Conservation (phyloP, 352 stramenopile genomes). For the Globisporangium iwayamae region DNA sequence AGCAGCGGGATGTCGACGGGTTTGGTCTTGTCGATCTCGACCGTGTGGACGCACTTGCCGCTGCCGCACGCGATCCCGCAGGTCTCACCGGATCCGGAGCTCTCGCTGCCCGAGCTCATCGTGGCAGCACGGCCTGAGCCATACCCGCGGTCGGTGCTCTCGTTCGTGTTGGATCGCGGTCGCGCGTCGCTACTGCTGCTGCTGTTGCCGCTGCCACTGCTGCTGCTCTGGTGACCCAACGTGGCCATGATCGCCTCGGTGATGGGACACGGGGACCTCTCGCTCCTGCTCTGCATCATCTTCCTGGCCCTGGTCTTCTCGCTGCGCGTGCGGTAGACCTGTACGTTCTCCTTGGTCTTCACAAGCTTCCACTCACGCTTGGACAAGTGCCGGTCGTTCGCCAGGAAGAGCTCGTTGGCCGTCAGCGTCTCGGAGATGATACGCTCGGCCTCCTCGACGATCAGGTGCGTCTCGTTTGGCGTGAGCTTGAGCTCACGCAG, state of each 20-base stretch:
- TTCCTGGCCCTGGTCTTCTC: background rate
- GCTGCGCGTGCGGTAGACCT: constrained; percentile 9
- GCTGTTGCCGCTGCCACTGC: background rate
- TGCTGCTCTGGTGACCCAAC: too few relatives aligned
- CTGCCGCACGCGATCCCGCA: background rate
- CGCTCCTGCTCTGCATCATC: too few relatives aligned
- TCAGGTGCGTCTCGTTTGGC: constrained; percentile 19
- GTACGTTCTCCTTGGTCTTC: constrained; percentile 15
- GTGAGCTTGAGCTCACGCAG: constrained; percentile 3
- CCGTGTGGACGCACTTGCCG: background rate
- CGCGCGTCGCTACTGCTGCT: background rate
- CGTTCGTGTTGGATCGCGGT: background rate
- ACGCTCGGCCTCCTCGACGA: constrained; percentile 25
- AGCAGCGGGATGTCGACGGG: constrained; percentile 26
- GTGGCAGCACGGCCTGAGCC: background rate
- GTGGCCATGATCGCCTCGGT: too few relatives aligned
- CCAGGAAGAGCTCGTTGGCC: constrained; percentile 19
- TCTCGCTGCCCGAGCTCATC: background rate
- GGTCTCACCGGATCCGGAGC: background rate
- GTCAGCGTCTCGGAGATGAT: constrained; percentile 28
- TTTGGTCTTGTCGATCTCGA: constrained; percentile 2
- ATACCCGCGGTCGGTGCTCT: background rate
- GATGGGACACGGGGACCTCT: too few relatives aligned
- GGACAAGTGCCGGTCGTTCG: constrained; percentile 12
- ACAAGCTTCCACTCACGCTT: constrained; percentile 20